Base-by-base conservation (phyloP, 78 protist species). In the Dictyostelium firmibasis region DNA sequence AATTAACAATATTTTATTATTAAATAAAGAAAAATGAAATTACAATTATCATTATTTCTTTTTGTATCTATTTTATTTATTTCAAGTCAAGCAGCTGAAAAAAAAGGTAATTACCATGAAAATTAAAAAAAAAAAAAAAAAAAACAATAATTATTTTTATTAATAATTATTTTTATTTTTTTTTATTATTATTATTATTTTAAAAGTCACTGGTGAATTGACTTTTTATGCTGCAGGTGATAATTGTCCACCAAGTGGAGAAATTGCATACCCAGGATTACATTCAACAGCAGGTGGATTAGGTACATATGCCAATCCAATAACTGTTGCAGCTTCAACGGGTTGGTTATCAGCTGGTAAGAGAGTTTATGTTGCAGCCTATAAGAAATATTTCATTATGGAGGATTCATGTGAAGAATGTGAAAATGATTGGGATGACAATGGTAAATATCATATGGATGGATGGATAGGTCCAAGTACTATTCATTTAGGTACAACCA, bases 331-430 rank as follows among this genome's bases (percentile, higher is more conserved):
- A 25, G 31, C 35, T 2, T 20, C 74, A 20, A 64, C 35, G 16
- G 33, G 25, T 16, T 36, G 62, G 47, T 23, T 36, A 20, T 27
- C 81, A 0, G 41, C 38, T 23, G 41, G 33, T 33, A 25, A 20
- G 81, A 20, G 8, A 20, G 47, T 75, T 20, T 75, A 75, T 36
- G 25, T 36, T 7, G n/a, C 81, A 33, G 47, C 81, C 1, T 75
- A 75, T 10, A 75, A 75, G 38, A 75, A 75, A 27, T 75, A 75
- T 36, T 36, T 75, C 62, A 75, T 75, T 36, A 75, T 75, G 81
- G 81, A 23, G 6, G 81, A 75, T 36, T 75, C 81, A 20, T 75
- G 81, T 75, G 81, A 75, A 36, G 81, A 75, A 36, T 75, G 81
- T 36, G 47, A 38, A 33, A 75, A 75, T 20, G 47, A 75, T 13